Conservation (phyloP, 2,329 filamentous ascomycete species). For the Alternaria triticina region DNA sequence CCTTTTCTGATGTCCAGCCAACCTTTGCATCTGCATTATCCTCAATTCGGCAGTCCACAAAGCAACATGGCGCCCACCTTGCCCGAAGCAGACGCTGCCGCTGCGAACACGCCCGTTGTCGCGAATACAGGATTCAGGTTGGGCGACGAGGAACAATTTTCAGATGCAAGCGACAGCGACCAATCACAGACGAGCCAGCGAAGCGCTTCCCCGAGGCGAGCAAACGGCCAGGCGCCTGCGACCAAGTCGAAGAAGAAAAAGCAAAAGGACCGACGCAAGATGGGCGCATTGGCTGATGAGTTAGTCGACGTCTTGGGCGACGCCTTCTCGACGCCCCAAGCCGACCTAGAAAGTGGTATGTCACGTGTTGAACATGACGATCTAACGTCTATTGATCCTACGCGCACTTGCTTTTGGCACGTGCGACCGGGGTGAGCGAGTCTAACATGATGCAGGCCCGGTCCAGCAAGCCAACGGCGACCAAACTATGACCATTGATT, state of each 20-base stretch:
- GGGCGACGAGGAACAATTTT: conserved; percentile 10
- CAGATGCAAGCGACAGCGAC: conserved; percentile 30
- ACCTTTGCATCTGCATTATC: conserved; percentile 2
- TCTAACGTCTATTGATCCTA: background rate
- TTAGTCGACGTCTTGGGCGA: conserved; percentile 23
- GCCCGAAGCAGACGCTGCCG: background rate
- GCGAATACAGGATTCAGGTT: conserved; percentile 21
- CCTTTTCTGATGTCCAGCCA: conserved; percentile 13
- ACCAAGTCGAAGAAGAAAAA: conserved; percentile 15
- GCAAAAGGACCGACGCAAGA: conserved; percentile 26
- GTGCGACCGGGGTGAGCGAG: background rate
- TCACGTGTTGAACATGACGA: background rate
- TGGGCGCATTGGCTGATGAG: conserved; percentile 29
- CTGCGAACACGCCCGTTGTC: background rate
- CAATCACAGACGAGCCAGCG: conserved; percentile 31
- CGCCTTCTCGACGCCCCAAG: conserved; percentile 17
- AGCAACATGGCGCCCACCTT: conserved; percentile 16
- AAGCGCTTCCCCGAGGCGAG: conserved; percentile 20
- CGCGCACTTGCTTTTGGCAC: conserved; percentile 1
- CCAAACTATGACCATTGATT: conserved; percentile 16
- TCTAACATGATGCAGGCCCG: conserved; percentile 1
- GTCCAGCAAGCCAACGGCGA: conserved; percentile 12
- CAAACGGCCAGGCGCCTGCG: conserved; percentile 16
- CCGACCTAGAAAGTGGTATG: conserved; percentile 16
- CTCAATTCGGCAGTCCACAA: conserved; percentile 2